These are phyloP conservation scores for Lindgomyces ingoldianus DNA, from an alignment of 495 filamentous ascomycete genomes.

Conservation along the genomic window DNA sequence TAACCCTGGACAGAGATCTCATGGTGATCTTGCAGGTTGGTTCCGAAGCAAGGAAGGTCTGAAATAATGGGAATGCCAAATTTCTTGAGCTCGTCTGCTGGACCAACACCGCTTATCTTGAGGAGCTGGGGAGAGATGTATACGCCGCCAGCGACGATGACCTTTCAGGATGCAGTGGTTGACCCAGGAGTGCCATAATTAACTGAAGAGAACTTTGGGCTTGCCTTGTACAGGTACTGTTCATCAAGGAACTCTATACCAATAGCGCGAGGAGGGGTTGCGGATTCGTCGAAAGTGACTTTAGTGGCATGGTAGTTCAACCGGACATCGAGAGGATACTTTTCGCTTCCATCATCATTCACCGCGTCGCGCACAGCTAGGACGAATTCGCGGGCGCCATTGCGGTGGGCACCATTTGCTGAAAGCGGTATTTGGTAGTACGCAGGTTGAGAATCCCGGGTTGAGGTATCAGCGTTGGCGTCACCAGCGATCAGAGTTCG, in stretches of 20 bases:
- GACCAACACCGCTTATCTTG: constrained; percentile 64
- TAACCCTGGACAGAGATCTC: constrained; percentile 55
- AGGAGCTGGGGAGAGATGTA: constrained; percentile 66
- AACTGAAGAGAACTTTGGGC: constrained; percentile 44
- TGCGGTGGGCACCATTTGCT: constrained; percentile 9
- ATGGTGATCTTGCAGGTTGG: constrained; percentile 66
- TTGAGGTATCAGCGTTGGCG: constrained; percentile 4
- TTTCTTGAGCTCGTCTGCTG: constrained; percentile 49
- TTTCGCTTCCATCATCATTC: constrained; percentile 30
- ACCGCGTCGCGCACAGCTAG: constrained; percentile 9
- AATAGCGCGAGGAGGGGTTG: constrained; percentile 52
- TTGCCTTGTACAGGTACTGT: constrained; percentile 59
- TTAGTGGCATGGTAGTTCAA: constrained; percentile 62
- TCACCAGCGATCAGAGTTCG: constrained; percentile 3
- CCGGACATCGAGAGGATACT: constrained; percentile 59
- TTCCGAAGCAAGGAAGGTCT: constrained; percentile 63
- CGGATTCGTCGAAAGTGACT: constrained; percentile 54
- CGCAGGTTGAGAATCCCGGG: neutral
- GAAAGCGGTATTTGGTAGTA: constrained; percentile 17
- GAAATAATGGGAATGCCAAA: constrained; percentile 54
- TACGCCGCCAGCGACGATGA: constrained; percentile 63
- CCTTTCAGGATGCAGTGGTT: constrained; percentile 56
- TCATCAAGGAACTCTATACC: constrained; percentile 67
- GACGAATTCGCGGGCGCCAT: constrained; percentile 19
- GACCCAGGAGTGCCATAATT: constrained; percentile 49